Conservation (phyloP, 768 basidiomycete genomes). For the Sarcodon aspratus region DNA sequence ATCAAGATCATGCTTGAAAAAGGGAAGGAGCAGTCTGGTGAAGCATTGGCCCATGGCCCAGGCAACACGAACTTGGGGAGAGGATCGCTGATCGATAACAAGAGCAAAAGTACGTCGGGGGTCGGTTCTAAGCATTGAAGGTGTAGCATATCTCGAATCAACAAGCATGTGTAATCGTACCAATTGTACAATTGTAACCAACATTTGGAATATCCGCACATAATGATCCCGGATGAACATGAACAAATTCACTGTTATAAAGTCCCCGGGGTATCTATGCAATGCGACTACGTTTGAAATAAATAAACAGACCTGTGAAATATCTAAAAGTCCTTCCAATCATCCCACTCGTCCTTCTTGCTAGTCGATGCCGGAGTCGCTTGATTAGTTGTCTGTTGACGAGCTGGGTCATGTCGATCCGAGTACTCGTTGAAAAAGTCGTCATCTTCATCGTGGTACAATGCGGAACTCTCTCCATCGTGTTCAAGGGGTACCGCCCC, state of each 20-base stretch:
- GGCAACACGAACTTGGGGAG: slow-evolving; percentile 14
- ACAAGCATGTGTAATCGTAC: no score
- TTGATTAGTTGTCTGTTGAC: slow-evolving; percentile 4
- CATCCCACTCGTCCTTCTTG: slow-evolving; percentile 31
- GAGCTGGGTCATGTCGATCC: slow-evolving; percentile 6
- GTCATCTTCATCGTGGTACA: slow-evolving; percentile 51
- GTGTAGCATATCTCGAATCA: no score
- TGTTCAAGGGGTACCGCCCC: slow-evolving; percentile 23
- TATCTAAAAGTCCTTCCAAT: slow-evolving; percentile 37
- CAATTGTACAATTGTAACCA: no score
- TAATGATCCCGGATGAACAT: no score
- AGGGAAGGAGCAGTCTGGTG: slow-evolving; percentile 46
- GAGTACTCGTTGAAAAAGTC: slow-evolving; percentile 48
- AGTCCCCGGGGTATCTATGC: no score
- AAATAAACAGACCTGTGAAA: neutral
- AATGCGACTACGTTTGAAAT: no score
- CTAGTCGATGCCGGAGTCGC: slow-evolving; percentile 8
- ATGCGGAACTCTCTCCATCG: slow-evolving; percentile 44
- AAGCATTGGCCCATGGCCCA: slow-evolving; percentile 25
- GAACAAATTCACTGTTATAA: no score
- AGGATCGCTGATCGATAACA: slow-evolving; percentile 25
- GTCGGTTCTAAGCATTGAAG: slow-evolving; percentile 4
- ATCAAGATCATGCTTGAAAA: slow-evolving; percentile 46
- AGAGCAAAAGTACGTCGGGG: slow-evolving; percentile 25
- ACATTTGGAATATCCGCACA: no score